Conservation (phyloP, 2,329 filamentous ascomycete genomes). For the Colletotrichum godetiae region DNA sequence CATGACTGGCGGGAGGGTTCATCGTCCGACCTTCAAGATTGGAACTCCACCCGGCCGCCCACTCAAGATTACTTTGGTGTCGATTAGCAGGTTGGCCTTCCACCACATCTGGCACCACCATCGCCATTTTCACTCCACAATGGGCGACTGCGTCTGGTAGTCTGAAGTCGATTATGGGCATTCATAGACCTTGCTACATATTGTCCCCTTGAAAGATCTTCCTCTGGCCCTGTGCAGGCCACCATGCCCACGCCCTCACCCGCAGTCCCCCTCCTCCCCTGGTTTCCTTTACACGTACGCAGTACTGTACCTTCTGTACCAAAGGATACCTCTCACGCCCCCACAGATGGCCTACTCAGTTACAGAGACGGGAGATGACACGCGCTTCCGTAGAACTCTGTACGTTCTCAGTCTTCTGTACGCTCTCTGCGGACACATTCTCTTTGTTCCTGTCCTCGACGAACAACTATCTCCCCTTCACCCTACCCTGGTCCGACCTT, state of each 20-base stretch:
- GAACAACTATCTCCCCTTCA: not conserved
- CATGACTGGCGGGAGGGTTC: not conserved
- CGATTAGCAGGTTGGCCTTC: not conserved
- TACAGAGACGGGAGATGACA: not conserved
- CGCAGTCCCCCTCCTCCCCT: not conserved
- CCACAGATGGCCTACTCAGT: not conserved
- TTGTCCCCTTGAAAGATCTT: not conserved
- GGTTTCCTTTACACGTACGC: no score
- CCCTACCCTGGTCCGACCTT: not conserved
- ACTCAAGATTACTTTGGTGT: not conserved
- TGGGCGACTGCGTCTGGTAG: no score
- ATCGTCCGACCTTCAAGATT: not conserved
- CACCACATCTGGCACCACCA: not conserved
- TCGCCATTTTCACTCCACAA: not conserved
- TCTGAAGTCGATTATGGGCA: not conserved
- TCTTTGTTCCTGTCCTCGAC: not conserved
- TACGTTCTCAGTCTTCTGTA: not conserved
- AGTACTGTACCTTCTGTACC: not conserved
- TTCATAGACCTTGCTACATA: not conserved
- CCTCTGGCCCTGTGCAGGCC: no score
- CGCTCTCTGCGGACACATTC: not conserved
- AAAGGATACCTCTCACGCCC: not conserved
- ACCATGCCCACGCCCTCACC: not conserved
- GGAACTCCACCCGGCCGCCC: not conserved
- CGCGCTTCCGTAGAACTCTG: not conserved